Evolutionary conservation across 352 stramenopile species (phyloP).

Genomic region (Globisporangium takayamanum): DNA sequence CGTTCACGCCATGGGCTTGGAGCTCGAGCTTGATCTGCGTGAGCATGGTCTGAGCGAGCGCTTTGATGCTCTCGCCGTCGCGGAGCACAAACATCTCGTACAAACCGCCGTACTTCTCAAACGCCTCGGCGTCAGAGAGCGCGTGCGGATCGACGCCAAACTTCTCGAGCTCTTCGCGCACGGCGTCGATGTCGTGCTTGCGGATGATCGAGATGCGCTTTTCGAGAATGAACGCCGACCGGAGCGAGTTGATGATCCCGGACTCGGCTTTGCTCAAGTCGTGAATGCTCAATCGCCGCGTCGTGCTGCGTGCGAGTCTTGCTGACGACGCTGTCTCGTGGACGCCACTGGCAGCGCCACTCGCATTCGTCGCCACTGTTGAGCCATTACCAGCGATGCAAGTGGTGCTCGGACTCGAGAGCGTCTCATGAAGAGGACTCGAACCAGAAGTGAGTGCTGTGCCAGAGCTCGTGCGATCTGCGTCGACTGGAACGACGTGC

Average conservation of each 20-base stretch:
- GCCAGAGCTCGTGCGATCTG: not conserved
- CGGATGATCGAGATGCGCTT: constrained; percentile 61
- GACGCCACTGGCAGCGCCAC: not conserved
- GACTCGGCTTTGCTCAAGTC: constrained; percentile 47
- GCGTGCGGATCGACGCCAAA: constrained; percentile 33
- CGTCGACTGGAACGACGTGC: not conserved
- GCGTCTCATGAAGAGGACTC: not conserved
- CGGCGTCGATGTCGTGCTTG: constrained; percentile 25
- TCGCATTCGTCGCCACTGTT: not conserved
- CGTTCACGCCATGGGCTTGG: constrained; percentile 41
- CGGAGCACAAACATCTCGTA: constrained; percentile 67
- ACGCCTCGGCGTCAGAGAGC: constrained; percentile 15
- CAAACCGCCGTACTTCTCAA: constrained; percentile 39
- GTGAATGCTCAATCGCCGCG: constrained; percentile 30
- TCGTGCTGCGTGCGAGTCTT: constrained; percentile 21
- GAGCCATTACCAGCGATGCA: no score
- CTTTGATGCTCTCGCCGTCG: constrained; percentile 59
- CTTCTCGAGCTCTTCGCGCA: constrained; percentile 48
- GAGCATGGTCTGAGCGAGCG: constrained; percentile 46
- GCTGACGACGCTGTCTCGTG: no score
- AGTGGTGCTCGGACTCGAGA: not conserved
- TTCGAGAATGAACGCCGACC: constrained; percentile 58
- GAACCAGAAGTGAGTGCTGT: not conserved
- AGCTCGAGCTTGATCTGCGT: constrained; percentile 66
- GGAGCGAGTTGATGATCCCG: constrained; percentile 46